phyloP scores from a whole-genome alignment of 345 rosid species.

The Odontarrhena argentea region DNA sequence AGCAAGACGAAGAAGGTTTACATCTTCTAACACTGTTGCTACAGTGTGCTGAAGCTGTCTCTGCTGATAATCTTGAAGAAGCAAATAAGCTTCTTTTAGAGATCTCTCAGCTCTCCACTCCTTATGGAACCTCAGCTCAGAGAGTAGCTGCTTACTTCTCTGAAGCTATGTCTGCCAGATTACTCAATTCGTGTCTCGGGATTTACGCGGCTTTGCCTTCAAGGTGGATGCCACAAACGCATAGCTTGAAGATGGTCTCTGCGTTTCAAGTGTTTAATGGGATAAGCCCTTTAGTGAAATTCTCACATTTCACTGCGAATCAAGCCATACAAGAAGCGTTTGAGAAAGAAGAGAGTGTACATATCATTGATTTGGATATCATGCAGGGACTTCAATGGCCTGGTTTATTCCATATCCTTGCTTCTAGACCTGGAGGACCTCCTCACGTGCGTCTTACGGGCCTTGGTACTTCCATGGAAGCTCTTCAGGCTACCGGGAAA shows the following conservation, averaged over 20 bases:
- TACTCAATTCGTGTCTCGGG: conserved; percentile 85
- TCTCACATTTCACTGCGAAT: conserved; percentile 97
- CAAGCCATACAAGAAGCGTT: conserved; percentile 98
- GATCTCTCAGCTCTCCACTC: conserved; percentile 87
- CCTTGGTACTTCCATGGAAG: conserved; percentile 83
- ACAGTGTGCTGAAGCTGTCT: conserved; percentile 98
- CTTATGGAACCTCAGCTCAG: conserved; percentile 95
- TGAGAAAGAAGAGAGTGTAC: conserved; percentile 90
- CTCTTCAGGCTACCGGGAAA: conserved; percentile 91
- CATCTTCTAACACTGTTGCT: conserved; percentile 89
- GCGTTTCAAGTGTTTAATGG: conserved; percentile 99
- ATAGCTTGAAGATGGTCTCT: conserved; percentile 75
- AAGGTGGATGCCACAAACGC: conserved; percentile 60
- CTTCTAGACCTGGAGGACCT: conserved; percentile 91
- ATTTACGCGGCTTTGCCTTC: conserved; percentile 77
- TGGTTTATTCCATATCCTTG: conserved; percentile 88
- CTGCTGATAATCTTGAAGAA: conserved; percentile 82
- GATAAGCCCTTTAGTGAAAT: conserved; percentile 91
- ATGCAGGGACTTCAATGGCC: conserved; percentile 99
- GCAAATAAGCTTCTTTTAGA: conserved; percentile 90
- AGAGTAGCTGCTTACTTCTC: conserved; percentile 98
- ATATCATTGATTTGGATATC: conserved; percentile 91
- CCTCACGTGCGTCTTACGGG: conserved; percentile 95
- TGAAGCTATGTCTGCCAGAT: conserved; percentile 92
- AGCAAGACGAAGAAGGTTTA: conserved; percentile 87